phyloP scores from a whole-genome alignment of 2,329 filamentous ascomycete species.

The Aureobasidium mangrovei region DNA sequence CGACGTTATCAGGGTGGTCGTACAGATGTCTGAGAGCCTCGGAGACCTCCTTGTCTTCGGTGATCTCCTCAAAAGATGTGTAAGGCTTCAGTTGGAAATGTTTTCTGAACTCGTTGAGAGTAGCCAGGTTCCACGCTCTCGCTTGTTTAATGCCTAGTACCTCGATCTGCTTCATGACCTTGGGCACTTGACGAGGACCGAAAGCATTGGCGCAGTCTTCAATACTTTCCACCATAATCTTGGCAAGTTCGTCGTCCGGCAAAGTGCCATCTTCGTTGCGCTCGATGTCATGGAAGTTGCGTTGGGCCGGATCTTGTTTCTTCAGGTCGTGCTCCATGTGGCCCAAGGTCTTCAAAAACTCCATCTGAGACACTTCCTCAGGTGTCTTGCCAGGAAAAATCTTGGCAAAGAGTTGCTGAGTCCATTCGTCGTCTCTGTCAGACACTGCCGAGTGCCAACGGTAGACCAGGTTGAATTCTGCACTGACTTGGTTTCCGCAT shows the following conservation, averaged over 20 bases:
- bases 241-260: conserved; percentile 49
- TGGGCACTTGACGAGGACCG: conserved; percentile 51
- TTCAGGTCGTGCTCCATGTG: conserved; percentile 23
- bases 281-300: conserved; percentile 27
- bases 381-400: conserved; percentile 22
- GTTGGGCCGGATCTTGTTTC: conserved; percentile 23
- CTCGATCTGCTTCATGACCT: conserved; percentile 52
- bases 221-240: conserved; percentile 49
- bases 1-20: conserved; percentile 55
- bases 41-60: conserved; percentile 47
- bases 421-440: conserved; percentile 38
- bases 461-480: conserved; percentile 48
- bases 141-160: conserved; percentile 54
- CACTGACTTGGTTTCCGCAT: conserved; percentile 43
- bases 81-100: conserved; percentile 54
- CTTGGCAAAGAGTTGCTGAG: conserved; percentile 30
- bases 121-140: conserved; percentile 52
- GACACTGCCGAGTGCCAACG: conserved; percentile 42
- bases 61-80: conserved; percentile 51
- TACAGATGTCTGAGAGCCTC: conserved; percentile 51
- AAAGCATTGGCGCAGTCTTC: conserved; percentile 53
- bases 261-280: conserved; percentile 41
- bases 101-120: conserved; percentile 56
- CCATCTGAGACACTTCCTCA: conserved; percentile 18
- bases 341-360: conserved; percentile 25